Evolutionary conservation across 495 filamentous ascomycete genomes (phyloP).

Genomic region (Penicillium mononematosum): DNA sequence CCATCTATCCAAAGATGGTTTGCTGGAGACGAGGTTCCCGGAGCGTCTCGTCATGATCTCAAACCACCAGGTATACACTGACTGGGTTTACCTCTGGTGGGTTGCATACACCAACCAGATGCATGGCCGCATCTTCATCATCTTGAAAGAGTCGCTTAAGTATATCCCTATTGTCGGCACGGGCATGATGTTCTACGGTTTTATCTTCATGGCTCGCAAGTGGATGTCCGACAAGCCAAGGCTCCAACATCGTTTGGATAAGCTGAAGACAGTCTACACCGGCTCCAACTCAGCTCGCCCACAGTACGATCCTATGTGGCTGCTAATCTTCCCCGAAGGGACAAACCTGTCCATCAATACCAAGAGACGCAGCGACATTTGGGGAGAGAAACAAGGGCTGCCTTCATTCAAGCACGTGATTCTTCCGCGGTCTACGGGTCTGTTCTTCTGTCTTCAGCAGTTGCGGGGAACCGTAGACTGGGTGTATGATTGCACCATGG

Average conservation of each 20-base stretch:
- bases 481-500: constrained; percentile 68
- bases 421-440: constrained; percentile 62
- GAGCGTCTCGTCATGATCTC: constrained; percentile 63
- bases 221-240: constrained; percentile 63
- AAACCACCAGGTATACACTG: constrained; percentile 70
- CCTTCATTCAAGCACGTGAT: constrained; percentile 54
- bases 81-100: constrained; percentile 75
- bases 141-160: constrained; percentile 66
- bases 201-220: constrained; percentile 69
- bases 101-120: constrained; percentile 60
- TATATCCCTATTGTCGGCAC: constrained; percentile 62
- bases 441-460: constrained; percentile 63
- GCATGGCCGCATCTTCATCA: constrained; percentile 70
- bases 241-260: constrained; percentile 57
- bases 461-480: constrained; percentile 59
- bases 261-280: constrained; percentile 52
- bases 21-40: constrained; percentile 56
- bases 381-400: constrained; percentile 55
- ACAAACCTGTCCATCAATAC: constrained; percentile 64
- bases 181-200: constrained; percentile 68
- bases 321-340: constrained; percentile 68
- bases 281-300: constrained; percentile 50
- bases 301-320: constrained; percentile 66
- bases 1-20: constrained; percentile 52
- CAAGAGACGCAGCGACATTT: constrained; percentile 52